Evolutionary conservation across 352 stramenopile genomes (phyloP).

Genomic region (Globisporangium heterothallicum): DNA sequence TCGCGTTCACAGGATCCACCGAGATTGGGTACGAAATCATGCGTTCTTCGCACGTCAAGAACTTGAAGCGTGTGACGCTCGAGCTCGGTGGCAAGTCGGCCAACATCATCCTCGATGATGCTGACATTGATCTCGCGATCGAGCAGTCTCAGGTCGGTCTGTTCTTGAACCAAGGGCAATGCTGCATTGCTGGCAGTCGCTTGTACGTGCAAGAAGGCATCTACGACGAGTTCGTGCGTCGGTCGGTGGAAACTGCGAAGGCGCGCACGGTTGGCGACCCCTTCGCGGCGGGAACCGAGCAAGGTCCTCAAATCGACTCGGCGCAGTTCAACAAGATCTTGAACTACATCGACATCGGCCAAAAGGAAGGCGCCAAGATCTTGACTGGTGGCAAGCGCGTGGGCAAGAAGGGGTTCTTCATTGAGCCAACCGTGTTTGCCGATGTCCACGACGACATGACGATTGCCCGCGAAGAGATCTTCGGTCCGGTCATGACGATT

Average conservation of each 20-base stretch:
- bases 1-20: conserved; percentile 76
- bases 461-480: conserved; percentile 91
- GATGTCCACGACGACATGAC: conserved; percentile 79
- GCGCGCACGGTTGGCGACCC: conserved; percentile 51
- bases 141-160: conserved; percentile 49
- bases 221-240: conserved; percentile 82
- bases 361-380: conserved; percentile 80
- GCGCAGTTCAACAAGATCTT: conserved; percentile 83
- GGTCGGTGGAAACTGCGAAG: conserved; percentile 44
- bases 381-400: conserved; percentile 75
- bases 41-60: conserved; percentile 38
- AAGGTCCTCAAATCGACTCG: conserved; percentile 63
- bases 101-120: conserved; percentile 67
- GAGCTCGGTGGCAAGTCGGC: conserved; percentile 78
- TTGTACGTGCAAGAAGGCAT: conserved; percentile 89
- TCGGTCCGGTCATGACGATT: conserved; percentile 88
- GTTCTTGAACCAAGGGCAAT: conserved; percentile 87
- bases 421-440: conserved; percentile 90
- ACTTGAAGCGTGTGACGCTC: conserved; percentile 71
- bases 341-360: conserved; percentile 68
- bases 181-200: conserved; percentile 75
- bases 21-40: conserved; percentile 60
- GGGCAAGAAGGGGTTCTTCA: conserved; percentile 81
- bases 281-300: conserved; percentile 29
- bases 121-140: conserved; percentile 62